A percentile compares a stretch with the other conserved stretches of the same genome.
phyloP scores from a whole-genome alignment of 345 rosid species.

The Angophora floribunda region DNA sequence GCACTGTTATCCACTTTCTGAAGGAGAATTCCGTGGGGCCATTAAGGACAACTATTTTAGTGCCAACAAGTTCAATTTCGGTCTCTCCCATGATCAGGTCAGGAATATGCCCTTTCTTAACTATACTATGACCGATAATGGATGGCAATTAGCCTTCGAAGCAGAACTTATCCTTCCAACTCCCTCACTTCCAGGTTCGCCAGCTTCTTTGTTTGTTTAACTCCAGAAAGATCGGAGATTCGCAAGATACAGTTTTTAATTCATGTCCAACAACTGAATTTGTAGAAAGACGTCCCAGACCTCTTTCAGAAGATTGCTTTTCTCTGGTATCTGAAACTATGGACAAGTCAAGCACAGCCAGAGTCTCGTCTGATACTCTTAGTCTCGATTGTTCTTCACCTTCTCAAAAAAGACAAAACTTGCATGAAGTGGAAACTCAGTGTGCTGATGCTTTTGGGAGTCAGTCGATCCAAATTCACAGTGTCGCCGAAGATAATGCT shows the following conservation, averaged over 20 bases:
- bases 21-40: constrained; percentile 44
- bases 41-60: constrained; percentile 56
- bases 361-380: not conserved
- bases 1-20: constrained; percentile 52
- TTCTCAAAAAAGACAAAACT: not conserved
- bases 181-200: constrained; percentile 2
- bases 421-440: not conserved
- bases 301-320: not conserved
- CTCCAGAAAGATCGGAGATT: constrained; percentile 1
- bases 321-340: not conserved
- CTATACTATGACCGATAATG: not conserved
- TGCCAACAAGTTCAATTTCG: constrained; percentile 51
- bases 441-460: not conserved
- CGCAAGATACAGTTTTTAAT: not conserved
- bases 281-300: not conserved
- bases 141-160: not conserved
- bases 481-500: not conserved
- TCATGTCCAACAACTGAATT: not conserved
- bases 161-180: not conserved
- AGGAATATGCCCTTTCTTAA: not conserved
- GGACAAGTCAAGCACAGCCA: not conserved
- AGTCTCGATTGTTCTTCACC: not conserved
- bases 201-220: constrained; percentile 11
- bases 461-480: not conserved
- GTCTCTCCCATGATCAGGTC: constrained; percentile 67